Evolutionary conservation across 768 basidiomycete genomes (phyloP), one percentile per base, ranked within the genome.

Genomic region (Polyporus arcularius): DNA sequence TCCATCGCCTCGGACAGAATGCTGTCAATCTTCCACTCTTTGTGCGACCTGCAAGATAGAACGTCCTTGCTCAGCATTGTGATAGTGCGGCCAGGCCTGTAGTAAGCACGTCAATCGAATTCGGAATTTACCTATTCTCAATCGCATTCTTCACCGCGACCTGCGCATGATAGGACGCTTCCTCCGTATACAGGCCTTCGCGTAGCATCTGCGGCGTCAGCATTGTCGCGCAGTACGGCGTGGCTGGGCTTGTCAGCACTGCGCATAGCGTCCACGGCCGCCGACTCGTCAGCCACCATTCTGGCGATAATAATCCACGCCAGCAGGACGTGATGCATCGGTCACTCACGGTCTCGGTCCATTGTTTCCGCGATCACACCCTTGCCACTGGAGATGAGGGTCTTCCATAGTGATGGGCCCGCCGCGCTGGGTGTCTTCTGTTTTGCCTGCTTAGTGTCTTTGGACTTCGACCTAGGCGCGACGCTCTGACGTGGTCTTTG

Each of bases 91-190:
- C 10, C 11, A 21, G 21, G 5, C 41, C 14, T 26, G 10, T 40
- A 9, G 21, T 6, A 15, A 10, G 41, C 18, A 6, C 46, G 26
- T 26, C 21, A 46, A 31, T 10, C 30, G 4, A 18, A 11, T 28
- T 12, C 32, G 11, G 43, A 18, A 47, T 55, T 38, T 40, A 62
- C 61, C 61, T 58, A 21, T 49, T 26, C 14, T 73, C 74, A 14
- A 74, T 31, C 45, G 74, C 68, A 35, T 65, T 64, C 60, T 69
- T 71, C 35, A 72, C 64, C 5, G 71, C 73, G 26, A 74, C 74
- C 72, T 75, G 76, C 2, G 70, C 70, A 12, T 75, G 76, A 58
- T 74, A 75, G 7, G 70, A 66, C 40, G 71, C 66, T 41, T 73
- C 71, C 53, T 69, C 60, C 2, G 65, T 68, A 31, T 55, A 45